Evolutionary conservation across 805 yeast species (phyloP), one percentile per base, ranked within the genome.

Genomic region (Saturnispora silvae): DNA sequence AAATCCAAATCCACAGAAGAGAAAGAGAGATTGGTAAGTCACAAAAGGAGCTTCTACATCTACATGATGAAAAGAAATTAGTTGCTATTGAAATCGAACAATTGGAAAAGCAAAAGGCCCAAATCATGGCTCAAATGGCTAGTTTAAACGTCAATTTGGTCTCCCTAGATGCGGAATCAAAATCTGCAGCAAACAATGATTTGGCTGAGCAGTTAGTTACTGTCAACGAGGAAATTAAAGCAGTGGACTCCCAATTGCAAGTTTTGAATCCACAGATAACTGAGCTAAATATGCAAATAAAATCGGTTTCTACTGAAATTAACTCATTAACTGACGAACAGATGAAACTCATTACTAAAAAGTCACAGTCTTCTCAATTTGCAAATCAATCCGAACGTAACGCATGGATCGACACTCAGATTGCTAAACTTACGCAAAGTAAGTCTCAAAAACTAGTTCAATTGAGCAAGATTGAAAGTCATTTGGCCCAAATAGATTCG

Each of bases 341-440:
- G 53, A 63, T 81, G 45, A 57, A 67, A 13, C 54, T 87, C 4
- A 70, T 80, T 34, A 64, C 81, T 6, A 87, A 85, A 50, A 81
- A 77, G 47, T 83, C 81, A 29, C 72, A 86, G 35, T 70, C 70
- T 40, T 65, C 75, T 19, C 70, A 73, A 44, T 86, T 85, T 47
- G 44, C 54, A 1, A 56, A 70, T 13, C 66, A 67, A 43, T 49
- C 56, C 3, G 79, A 82, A 41, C 67, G 96, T 44, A 79, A 85
- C 51, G 31, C 42, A 2, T 83, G 94, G 89, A 63, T 87, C 13
- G 50, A 61, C 7, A 35, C 52, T 0, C 78, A 84, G 48, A 67
- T 83, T 16, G 34, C 51, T 1, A 38, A 25, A n/a, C 38, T 41
- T 7, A 31, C 31, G 10, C 37, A 35, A n/a, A 16, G 29, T 4